phyloP scores from a whole-genome alignment of 306 rosid species.

The Prunus dulcis region DNA sequence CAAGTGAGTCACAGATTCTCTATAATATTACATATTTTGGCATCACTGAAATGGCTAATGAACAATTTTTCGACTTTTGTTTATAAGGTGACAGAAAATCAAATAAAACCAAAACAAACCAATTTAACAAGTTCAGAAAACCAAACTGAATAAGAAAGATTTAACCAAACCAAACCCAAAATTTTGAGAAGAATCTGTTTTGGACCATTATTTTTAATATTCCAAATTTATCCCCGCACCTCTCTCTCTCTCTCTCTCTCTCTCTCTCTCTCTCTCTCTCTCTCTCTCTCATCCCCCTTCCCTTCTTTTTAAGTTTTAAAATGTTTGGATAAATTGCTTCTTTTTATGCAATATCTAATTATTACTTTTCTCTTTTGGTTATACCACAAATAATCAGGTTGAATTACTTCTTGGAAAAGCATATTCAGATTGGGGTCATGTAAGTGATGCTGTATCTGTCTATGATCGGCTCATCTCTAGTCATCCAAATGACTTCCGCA shows the following conservation, averaged over 20 bases:
- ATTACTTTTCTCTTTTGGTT: neutral
- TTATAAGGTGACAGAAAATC: neutral
- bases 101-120: neutral
- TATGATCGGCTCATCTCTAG: constrained; percentile 73
- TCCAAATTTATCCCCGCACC: neutral
- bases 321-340: neutral
- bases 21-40: constrained; percentile 13
- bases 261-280: neutral
- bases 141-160: too few species aligned
- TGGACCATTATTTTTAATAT: neutral
- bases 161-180: too few species aligned
- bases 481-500: constrained; percentile 83
- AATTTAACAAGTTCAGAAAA: neutral
- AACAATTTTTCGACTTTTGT: neutral
- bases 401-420: constrained; percentile 97
- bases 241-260: neutral
- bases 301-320: neutral
- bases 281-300: neutral
- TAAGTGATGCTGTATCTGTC: constrained; percentile 84
- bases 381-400: constrained; percentile 46
- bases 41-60: neutral
- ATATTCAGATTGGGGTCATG: constrained; percentile 91
- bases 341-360: constrained; percentile 11
- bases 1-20: constrained; percentile 51
- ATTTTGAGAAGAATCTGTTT: neutral